These are phyloP conservation scores for Oryza australiensis DNA, from an alignment of 176 grass and related monocot genomes.

Conservation along the genomic window DNA sequence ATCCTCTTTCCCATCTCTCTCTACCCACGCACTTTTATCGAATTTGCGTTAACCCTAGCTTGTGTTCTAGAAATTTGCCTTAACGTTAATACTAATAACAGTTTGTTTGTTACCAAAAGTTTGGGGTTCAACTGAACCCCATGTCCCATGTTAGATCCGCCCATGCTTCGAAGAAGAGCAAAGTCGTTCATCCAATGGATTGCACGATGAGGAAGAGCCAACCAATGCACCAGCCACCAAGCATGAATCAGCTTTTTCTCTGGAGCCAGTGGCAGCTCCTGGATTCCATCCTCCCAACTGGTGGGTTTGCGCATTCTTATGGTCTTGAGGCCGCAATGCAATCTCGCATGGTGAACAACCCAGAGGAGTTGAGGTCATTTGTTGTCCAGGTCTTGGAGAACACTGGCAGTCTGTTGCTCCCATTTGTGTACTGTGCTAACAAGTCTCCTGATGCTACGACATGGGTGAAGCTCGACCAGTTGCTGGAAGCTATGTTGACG, in stretches of 20 bases:
- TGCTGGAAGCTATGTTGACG: conserved; percentile 79
- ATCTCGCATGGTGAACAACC: conserved; percentile 52
- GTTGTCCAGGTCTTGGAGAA: conserved; percentile 74
- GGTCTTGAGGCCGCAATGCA: conserved; percentile 82
- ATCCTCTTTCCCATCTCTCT: too few species aligned
- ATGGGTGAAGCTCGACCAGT: conserved; percentile 61
- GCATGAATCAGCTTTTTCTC: conserved; percentile 24
- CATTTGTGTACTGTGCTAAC: conserved; percentile 56
- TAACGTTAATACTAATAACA: too few species aligned
- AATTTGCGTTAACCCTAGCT: too few species aligned
- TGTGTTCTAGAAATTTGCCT: too few species aligned
- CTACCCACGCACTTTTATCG: too few species aligned
- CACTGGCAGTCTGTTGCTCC: conserved; percentile 70
- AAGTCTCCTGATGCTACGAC: conserved; percentile 46
- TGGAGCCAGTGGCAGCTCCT: conserved; percentile 92
- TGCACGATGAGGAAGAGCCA: conserved; percentile 17
- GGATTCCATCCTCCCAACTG: conserved; percentile 86
- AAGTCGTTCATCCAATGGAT: conserved; percentile 9
- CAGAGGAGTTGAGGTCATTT: conserved; percentile 58
- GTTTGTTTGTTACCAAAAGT: too few species aligned
- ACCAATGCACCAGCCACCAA: neutral
- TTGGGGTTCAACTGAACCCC: too few species aligned
- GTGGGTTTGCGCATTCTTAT: conserved; percentile 81
- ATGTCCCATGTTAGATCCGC: too few species aligned
- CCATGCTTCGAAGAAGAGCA: conserved; percentile 30